Evolutionary conservation across 179 eudicot species (phyloP), one percentile per base, ranked within the genome.

Genomic region (Dionaea muscipula): DNA sequence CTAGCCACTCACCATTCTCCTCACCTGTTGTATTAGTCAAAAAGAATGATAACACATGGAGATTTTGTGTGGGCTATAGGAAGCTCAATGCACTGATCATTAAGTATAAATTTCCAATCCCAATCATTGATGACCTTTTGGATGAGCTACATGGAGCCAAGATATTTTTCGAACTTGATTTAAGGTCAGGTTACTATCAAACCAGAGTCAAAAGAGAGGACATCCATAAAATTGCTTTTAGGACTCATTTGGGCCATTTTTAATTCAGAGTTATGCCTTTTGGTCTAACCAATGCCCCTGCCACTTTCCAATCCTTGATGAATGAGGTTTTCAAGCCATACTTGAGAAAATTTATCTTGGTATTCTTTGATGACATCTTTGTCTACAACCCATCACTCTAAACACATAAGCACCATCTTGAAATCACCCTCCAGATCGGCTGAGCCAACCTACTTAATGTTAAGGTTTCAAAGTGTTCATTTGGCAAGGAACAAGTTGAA

Each of bases 71-170:
- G 5, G 52, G 27, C 14, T 59, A 59, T n/a, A 17, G 61, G 9
- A 24, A 21, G n/a, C 35, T 24, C 5, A 46, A 46, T 22, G 11
- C 17, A 1, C 3, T 31, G 8, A 52, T 25, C 1, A 22, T 62
- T 11, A 52, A 62, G 33, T 20, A 53, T n/a, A 28, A 52, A 53
- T 53, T 26, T 17, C 52, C 33, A 0, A 53, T 52, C 21, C 59
- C 59, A 5, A 18, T 50, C 14, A 51, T 61, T 38, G 65, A 61
- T 26, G 65, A 51, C 13, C 19, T 62, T 18, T n/a, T 62, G 28
- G 64, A 60, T 27, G 49, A 52, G 31, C 14, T 51, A 5, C 36
- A 43, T 9, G 25, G 47, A 6, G 47, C 47, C 0, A 11, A 4
- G 0, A 14, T 35, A n/a, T 6, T 61, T 61, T 21, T 17, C 56